Percentiles rank a stretch among this genome's conserved stretches.
Evolutionary conservation across 768 basidiomycete species (phyloP).

Genomic region (Lactifluus pinguis): DNA sequence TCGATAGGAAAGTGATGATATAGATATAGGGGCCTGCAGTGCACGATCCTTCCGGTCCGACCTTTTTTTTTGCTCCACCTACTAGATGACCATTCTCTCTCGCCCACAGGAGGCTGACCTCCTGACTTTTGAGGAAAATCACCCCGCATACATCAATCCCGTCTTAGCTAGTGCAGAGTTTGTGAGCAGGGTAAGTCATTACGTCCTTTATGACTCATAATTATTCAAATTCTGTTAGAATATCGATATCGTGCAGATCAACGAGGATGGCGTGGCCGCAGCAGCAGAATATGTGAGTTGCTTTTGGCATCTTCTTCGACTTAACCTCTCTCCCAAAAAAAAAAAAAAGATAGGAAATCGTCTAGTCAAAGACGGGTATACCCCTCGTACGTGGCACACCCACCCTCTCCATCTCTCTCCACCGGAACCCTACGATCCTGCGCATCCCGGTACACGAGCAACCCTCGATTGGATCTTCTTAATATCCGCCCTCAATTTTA

Average conservation of each 20-base stretch:
- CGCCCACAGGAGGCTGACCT: not conserved
- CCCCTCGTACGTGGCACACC: slow-evolving; percentile 73
- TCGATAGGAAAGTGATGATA: too few species aligned
- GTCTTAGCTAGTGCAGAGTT: slow-evolving; percentile 18
- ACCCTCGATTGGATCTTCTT: slow-evolving; percentile 80
- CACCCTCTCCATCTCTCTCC: slow-evolving; percentile 70
- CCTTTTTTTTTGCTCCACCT: not conserved
- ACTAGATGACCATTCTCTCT: slow-evolving; percentile 14
- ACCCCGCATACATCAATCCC: slow-evolving; percentile 7
- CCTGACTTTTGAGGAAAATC: not conserved
- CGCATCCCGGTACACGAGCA: slow-evolving; percentile 37
- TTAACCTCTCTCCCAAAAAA: too few species aligned
- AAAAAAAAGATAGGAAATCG: slow-evolving; percentile 47
- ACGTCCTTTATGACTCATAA: not conserved
- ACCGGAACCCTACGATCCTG: slow-evolving; percentile 47
- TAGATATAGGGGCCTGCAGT: too few species aligned
- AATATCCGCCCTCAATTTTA: slow-evolving; percentile 79
- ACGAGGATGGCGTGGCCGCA: slow-evolving; percentile 21
- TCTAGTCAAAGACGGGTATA: slow-evolving; percentile 55
- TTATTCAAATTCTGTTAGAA: slow-evolving; percentile 14
- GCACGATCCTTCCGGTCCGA: not conserved
- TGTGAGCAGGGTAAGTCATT: slow-evolving; percentile 13
- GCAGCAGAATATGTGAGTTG: slow-evolving; percentile 14
- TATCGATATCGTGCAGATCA: slow-evolving; percentile 21
- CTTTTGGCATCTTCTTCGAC: too few species aligned